A percentile compares a stretch with the other conserved stretches of the same genome.
Conservation (phyloP, 1,139 yeast species). For the Taiozyma sp. region DNA sequence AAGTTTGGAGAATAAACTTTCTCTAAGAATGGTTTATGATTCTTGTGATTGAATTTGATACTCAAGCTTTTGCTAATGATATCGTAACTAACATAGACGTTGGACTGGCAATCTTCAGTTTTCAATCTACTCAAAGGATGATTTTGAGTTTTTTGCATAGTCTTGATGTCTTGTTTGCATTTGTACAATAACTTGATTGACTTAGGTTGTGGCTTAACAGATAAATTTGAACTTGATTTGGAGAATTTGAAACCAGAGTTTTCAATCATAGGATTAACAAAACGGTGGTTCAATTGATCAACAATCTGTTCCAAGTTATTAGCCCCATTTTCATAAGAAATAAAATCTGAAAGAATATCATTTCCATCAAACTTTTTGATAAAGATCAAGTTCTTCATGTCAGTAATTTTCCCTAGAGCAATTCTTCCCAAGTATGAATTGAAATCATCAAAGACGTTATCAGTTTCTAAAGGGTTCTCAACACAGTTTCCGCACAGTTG, state of each 20-base stretch:
- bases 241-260: slow-evolving; percentile 20
- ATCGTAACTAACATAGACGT: slow-evolving; percentile 20
- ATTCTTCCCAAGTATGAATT: slow-evolving; percentile 14
- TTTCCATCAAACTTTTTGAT: slow-evolving; percentile 12
- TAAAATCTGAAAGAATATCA: slow-evolving; percentile 14
- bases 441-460: slow-evolving; percentile 19
- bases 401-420: slow-evolving; percentile 10
- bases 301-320: slow-evolving; percentile 13
- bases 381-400: slow-evolving; percentile 17
- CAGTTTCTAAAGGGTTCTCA: slow-evolving; percentile 17
- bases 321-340: slow-evolving; percentile 5
- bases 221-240: slow-evolving; percentile 17
- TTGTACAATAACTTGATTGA: slow-evolving; percentile 20
- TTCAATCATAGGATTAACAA: slow-evolving; percentile 14
- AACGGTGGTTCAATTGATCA: slow-evolving; percentile 10
- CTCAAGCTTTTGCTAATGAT: slow-evolving; percentile 15
- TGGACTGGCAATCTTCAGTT: slow-evolving; percentile 21
- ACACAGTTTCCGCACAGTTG: slow-evolving; percentile 22
- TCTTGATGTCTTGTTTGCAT: slow-evolving; percentile 22
- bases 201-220: slow-evolving; percentile 18
- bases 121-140: slow-evolving; percentile 13
- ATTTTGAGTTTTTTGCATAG: slow-evolving; percentile 13
- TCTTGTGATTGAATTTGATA: slow-evolving; percentile 18
- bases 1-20: slow-evolving; percentile 14
- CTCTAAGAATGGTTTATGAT: slow-evolving; percentile 17